Evolutionary conservation across 129 eudicot genomes (phyloP).

Genomic region (Tanacetum coccineum): DNA sequence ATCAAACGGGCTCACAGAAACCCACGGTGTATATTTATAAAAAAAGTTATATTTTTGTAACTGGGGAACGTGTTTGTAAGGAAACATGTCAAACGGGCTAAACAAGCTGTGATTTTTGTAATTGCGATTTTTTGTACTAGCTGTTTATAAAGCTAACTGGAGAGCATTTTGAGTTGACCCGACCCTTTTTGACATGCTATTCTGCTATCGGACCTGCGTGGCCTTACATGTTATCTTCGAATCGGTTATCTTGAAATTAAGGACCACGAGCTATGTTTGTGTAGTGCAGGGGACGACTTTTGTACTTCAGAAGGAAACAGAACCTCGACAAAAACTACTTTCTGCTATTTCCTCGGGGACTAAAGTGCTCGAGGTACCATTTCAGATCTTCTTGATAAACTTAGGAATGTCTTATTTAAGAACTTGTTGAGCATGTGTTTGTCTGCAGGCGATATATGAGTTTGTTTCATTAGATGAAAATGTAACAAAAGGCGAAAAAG

Average conservation of each 20-base stretch:
- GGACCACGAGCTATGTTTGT: slow-evolving; percentile 47
- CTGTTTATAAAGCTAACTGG: no score
- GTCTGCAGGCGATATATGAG: slow-evolving; percentile 71
- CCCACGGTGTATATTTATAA: no score
- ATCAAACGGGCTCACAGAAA: no score
- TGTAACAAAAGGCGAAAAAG: slow-evolving; percentile 43
- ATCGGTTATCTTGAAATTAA: slow-evolving; percentile 39
- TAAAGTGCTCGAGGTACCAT: slow-evolving; percentile 17
- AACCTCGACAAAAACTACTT: slow-evolving; percentile 73
- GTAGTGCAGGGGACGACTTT: slow-evolving; percentile 99
- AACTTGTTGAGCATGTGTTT: slow-evolving; percentile 9
- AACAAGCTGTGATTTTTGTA: no score
- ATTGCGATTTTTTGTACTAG: no score
- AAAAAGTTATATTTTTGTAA: no score
- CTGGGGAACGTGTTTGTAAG: no score
- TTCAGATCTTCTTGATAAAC: slow-evolving; percentile 23
- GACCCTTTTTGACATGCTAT: no score
- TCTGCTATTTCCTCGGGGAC: slow-evolving; percentile 61
- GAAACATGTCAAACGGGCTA: no score
- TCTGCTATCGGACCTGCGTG: no score
- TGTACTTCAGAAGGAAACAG: slow-evolving; percentile 91
- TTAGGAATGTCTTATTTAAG: not conserved
- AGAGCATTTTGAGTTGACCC: no score
- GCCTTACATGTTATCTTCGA: no score
- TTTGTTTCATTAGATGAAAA: slow-evolving; percentile 43